Evolutionary conservation across 2,329 filamentous ascomycete species (phyloP).

Genomic region (Amylocarpus encephaloides): DNA sequence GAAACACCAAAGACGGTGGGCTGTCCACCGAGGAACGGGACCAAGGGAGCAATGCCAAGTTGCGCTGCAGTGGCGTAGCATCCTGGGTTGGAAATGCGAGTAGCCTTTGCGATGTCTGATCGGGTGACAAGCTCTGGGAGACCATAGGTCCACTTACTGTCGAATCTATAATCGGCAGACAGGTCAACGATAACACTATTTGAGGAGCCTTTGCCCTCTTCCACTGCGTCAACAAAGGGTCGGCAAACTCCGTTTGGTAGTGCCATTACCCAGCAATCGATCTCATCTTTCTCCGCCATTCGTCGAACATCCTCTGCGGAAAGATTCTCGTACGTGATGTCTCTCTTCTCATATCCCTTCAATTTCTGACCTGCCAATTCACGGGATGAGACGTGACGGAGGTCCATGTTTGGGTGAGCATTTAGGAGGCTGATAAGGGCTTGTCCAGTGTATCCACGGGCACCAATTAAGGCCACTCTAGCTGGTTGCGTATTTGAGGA

Average conservation of each 20-base stretch:
- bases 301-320: conserved; percentile 77
- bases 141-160: conserved; percentile 79
- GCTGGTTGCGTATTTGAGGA: conserved; percentile 73
- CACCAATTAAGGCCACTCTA: conserved; percentile 80
- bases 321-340: conserved; percentile 89
- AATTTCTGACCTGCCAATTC: conserved; percentile 84
- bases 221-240: conserved; percentile 85
- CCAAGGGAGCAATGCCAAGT: conserved; percentile 76
- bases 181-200: conserved; percentile 83
- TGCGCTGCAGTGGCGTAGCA: conserved; percentile 95
- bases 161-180: conserved; percentile 94
- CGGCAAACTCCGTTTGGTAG: conserved; percentile 92
- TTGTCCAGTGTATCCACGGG: conserved; percentile 90
- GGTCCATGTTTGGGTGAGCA: conserved; percentile 80
- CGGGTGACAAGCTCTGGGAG: conserved; percentile 80
- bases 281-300: conserved; percentile 76
- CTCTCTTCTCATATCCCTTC: conserved; percentile 82
- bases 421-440: conserved; percentile 84
- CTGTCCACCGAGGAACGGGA: conserved; percentile 67
- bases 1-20: conserved; percentile 86
- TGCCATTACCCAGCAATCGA: conserved; percentile 98
- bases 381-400: conserved; percentile 86
- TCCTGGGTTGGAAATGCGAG: conserved; percentile 83
- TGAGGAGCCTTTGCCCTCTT: conserved; percentile 55
- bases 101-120: conserved; percentile 68